These are phyloP conservation scores for Spencermartinsiella ligniputridi DNA, from an alignment of 1,139 yeast species.

Conservation along the genomic window DNA sequence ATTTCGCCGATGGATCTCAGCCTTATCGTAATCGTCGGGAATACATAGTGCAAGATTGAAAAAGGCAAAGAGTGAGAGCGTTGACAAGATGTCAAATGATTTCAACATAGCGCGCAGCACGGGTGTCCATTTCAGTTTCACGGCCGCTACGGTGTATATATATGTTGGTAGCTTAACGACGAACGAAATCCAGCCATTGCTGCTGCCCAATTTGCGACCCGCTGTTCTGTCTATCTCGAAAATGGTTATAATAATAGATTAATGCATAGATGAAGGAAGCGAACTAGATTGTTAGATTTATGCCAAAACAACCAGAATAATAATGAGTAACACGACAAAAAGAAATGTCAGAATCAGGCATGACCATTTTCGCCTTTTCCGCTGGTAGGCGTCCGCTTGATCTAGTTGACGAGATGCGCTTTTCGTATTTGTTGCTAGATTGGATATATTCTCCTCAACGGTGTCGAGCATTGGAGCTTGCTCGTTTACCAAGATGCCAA, in stretches of 20 bases:
- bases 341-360: slow-evolving; percentile 54
- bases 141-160: no score
- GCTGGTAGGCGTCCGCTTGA: slow-evolving; percentile 74
- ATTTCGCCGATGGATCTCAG: neutral
- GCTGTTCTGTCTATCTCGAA: neutral
- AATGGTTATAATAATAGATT: neutral
- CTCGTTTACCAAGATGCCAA: slow-evolving; percentile 70
- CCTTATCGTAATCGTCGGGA: neutral
- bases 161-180: no score
- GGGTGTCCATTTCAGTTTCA: no score
- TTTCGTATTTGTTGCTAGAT: slow-evolving; percentile 61
- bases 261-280: neutral
- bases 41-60: neutral
- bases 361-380: slow-evolving; percentile 66
- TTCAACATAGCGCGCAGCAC: no score
- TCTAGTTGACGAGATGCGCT: slow-evolving; percentile 65
- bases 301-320: slow-evolving; percentile 16
- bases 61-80: no score
- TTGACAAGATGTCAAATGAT: no score
- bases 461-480: slow-evolving; percentile 84
- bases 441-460: slow-evolving; percentile 71
- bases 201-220: neutral
- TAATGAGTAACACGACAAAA: slow-evolving; percentile 41
- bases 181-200: no score
- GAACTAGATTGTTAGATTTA: neutral